Evolutionary conservation across 805 yeast species (phyloP), one percentile per base, ranked within the genome.

Genomic region (Candida sithepensis): DNA sequence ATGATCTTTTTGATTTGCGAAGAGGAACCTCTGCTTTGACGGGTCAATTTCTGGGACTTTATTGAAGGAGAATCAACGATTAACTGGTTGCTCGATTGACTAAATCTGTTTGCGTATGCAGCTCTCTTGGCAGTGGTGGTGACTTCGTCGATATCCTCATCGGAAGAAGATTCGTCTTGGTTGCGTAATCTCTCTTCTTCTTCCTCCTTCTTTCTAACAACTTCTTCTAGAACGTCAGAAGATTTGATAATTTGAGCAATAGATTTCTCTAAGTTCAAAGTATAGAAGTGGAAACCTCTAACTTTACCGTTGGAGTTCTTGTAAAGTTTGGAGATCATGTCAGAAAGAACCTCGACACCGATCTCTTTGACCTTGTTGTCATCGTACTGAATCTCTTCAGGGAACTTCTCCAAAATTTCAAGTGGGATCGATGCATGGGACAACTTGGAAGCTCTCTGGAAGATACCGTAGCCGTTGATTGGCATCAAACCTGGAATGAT

Each of bases 401-500:
- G 82, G 54, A 91, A 78, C 49, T 69, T 66, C 21, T 70, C 75
- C 39, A 78, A 61, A 12, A 89, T 71, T 0, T 65, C 47, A 4
- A 62, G 55, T 1, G 97, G 97, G 47, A 91, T 84, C 2, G 84
- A 74, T 2, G 97, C 96, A 69, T 88, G 95, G 7, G 95, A 84
- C 46, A 91, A 71, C 59, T 84, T 87, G n/a, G 96, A 81, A 4
- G 97, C 96, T 59, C 97, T 79, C 49, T 84, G 80, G 64, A 91
- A 91, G 36, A 88, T 79, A 55, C 80, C 79, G 66, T 79, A 88
- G 2, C 96, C 89, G 59, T 89, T 88, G 40, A 91, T 83, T 12
- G 97, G 97, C 88, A 91, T 85, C 55, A 91, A 70, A 1, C 97
- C 97, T 0, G 97, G 97, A 39, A 90, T 75, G 36, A 91, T 69